Conservation (phyloP, 1,284 basidiomycete species). For the Cutaneotrichosporon cavernicola region DNA sequence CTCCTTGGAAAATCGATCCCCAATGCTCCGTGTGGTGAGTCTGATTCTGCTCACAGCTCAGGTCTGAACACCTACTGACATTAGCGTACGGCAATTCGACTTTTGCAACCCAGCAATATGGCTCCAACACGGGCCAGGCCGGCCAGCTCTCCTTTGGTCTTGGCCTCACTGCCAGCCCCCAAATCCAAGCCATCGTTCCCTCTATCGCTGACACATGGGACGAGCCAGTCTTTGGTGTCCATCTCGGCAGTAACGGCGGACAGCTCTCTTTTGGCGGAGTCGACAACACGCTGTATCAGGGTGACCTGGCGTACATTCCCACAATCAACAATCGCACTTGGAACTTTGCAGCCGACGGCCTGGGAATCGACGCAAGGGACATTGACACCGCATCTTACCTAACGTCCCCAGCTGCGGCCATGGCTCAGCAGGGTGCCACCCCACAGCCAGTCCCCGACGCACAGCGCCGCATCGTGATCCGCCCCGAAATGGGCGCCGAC, state of each 20-base stretch:
- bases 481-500: conserved; percentile 2
- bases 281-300: not conserved
- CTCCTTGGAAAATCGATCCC: not conserved
- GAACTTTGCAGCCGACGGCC: conserved; percentile 1
- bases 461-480: not conserved
- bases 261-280: not conserved
- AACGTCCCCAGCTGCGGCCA: not conserved
- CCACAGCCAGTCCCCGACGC: not conserved
- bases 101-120: not conserved
- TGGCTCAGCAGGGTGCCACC: not conserved
- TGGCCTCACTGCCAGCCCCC: not conserved
- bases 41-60: not conserved
- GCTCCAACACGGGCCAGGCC: not conserved
- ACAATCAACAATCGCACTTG: conserved; percentile 2
- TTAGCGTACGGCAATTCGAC: not conserved
- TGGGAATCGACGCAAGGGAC: not conserved
- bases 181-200: not conserved
- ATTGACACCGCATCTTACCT: not conserved
- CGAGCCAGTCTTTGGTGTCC: conserved; percentile 1
- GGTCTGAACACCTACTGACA: not conserved
- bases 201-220: not conserved
- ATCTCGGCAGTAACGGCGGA: not conserved
- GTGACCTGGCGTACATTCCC: not conserved
- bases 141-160: not conserved
- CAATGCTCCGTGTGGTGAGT: conserved; percentile 1